These are phyloP conservation scores for Hirschioporus abietinus DNA, from an alignment of 768 basidiomycete species.

Conservation along the genomic window DNA sequence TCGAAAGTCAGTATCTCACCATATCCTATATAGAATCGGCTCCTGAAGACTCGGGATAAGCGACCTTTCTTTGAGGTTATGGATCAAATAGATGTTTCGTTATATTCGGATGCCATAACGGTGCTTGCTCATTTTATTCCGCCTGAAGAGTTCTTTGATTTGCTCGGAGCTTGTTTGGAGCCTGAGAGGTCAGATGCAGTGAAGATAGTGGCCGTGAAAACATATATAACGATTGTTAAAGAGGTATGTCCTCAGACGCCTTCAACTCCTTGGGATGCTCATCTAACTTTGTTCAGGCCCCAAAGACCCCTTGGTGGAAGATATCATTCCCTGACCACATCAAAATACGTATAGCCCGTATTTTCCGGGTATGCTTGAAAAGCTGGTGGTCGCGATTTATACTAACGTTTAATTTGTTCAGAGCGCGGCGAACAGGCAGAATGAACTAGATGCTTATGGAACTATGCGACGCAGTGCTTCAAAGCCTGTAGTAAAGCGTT, in stretches of 20 bases:
- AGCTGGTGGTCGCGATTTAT: background rate
- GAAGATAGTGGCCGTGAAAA: constrained; percentile 72
- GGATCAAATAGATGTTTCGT: constrained; percentile 70
- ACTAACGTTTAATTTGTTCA: constrained; percentile 18
- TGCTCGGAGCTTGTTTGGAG: constrained; percentile 64
- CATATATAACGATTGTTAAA: constrained; percentile 58
- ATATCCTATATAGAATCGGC: constrained; percentile 20
- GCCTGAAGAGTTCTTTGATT: constrained; percentile 48
- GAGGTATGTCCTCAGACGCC: constrained; percentile 43
- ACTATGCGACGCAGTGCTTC: constrained; percentile 45
- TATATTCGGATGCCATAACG: constrained; percentile 72
- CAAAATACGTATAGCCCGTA: constrained; percentile 29
- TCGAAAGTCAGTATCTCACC: constrained; percentile 1
- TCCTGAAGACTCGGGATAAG: constrained; percentile 28
- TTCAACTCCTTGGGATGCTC: background rate
- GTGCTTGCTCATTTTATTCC: constrained; percentile 68
- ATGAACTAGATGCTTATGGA: constrained; percentile 57
- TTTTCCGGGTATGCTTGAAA: constrained; percentile 46
- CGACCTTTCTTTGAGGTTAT: constrained; percentile 63
- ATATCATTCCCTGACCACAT: constrained; percentile 2
- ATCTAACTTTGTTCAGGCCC: background rate
- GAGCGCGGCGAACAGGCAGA: constrained; percentile 47
- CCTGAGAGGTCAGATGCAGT: constrained; percentile 77
- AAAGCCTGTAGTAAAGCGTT: constrained; percentile 59
- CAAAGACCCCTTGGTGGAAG: constrained; percentile 4